Conservation (phyloP, 2,329 filamentous ascomycete genomes). For the Penicillium occitanis region DNA sequence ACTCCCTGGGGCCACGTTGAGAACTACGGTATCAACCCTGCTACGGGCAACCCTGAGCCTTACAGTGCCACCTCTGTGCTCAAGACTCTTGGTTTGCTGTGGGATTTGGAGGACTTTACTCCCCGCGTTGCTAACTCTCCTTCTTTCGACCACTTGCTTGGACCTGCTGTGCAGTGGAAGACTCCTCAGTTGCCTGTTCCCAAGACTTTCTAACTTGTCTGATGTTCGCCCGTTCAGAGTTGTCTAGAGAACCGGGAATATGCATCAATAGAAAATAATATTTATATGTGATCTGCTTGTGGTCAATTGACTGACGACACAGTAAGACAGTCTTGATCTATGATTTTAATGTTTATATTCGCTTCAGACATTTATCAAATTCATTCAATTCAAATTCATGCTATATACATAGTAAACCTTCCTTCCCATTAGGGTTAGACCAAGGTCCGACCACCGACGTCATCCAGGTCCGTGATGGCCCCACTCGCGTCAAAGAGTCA, state of each 20-base stretch:
- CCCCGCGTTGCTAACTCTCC: constrained; percentile 33
- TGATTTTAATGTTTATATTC: neutral
- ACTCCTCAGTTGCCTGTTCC: constrained; percentile 26
- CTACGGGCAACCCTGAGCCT: constrained; percentile 27
- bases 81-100: constrained; percentile 34
- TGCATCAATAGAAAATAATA: neutral
- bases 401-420: neutral
- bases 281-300: neutral
- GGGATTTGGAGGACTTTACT: constrained; percentile 33
- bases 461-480: neutral
- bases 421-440: neutral
- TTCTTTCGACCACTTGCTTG: constrained; percentile 34
- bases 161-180: constrained; percentile 18
- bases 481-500: neutral
- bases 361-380: neutral
- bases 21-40: constrained; percentile 31
- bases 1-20: constrained; percentile 29
- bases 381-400: neutral
- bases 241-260: neutral
- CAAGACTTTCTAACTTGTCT: constrained; percentile 24
- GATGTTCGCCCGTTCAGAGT: neutral
- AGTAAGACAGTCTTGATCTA: neutral
- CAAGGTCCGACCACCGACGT: neutral
- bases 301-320: neutral
- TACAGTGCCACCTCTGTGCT: constrained; percentile 34